A percentile compares a stretch with the other conserved stretches of the same genome.
These are phyloP conservation scores for Cladorrhinum sp. DNA, from an alignment of 2,329 filamentous ascomycete species.

Conservation along the genomic window DNA sequence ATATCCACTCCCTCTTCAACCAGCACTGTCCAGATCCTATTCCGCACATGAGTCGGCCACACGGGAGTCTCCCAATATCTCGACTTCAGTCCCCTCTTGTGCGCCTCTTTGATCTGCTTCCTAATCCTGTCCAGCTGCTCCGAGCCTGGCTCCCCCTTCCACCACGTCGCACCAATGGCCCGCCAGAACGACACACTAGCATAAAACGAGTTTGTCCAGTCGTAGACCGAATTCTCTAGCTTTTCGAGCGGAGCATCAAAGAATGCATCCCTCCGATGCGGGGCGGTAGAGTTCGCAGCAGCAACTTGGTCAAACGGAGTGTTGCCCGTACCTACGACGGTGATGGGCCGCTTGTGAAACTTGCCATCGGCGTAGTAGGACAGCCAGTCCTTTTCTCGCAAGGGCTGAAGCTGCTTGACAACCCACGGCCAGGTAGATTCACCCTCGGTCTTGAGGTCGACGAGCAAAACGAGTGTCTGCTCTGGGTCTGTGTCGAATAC, in stretches of 20 bases:
- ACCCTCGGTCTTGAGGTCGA: slow-evolving; percentile 66
- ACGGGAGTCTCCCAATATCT: slow-evolving; percentile 59
- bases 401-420: slow-evolving; percentile 52
- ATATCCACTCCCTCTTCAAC: slow-evolving; percentile 57
- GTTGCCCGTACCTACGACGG: slow-evolving; percentile 66
- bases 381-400: slow-evolving; percentile 58
- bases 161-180: slow-evolving; percentile 51
- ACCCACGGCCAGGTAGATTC: slow-evolving; percentile 51
- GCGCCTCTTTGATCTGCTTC: slow-evolving; percentile 48
- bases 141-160: slow-evolving; percentile 39
- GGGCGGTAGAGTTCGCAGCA: slow-evolving; percentile 42
- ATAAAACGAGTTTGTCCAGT: slow-evolving; percentile 61
- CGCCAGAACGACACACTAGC: slow-evolving; percentile 56
- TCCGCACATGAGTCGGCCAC: slow-evolving; percentile 54
- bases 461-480: slow-evolving; percentile 58
- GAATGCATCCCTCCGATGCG: slow-evolving; percentile 51
- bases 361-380: slow-evolving; percentile 49
- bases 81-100: slow-evolving; percentile 51
- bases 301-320: slow-evolving; percentile 56
- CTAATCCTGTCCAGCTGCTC: slow-evolving; percentile 43
- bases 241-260: slow-evolving; percentile 61
- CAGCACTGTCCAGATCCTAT: slow-evolving; percentile 55
- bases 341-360: slow-evolving; percentile 56
- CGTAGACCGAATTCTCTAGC: slow-evolving; percentile 39
- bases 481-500: slow-evolving; percentile 53